Base-by-base conservation (phyloP, 805 yeast genomes). In the Wickerhamiella domercqiae region DNA sequence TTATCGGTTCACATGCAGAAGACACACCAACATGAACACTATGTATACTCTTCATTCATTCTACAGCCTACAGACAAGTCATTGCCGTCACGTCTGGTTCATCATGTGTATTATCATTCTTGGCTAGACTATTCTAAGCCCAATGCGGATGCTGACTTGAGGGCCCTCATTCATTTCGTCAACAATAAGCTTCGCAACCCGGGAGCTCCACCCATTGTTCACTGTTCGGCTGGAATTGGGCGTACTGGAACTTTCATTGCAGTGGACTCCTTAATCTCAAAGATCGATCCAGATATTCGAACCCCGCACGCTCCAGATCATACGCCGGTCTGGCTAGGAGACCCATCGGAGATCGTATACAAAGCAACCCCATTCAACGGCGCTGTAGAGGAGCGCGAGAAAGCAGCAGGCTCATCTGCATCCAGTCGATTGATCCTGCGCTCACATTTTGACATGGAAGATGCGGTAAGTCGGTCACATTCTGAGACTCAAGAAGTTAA, bases 161-260 rank as follows among this genome's bases (percentile, higher is more conserved):
- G 61, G 15, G 79, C 76, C 45, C 59, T 83, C 21, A 59, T 81
- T 20, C 62, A 68, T 39, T 53, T 73, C 18, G 66, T 73, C 21
- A 59, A 61, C 35, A 62, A 64, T 35, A 46, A 63, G 9, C 52
- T 73, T 14, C 55, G 66, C 32, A 45, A 56, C 25, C 47, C 53
- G n/a, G 53, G 61, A 1, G 57, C 67, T 0, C 87, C 90, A 16
- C 66, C 75, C 4, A 53, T 83, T 33, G 80, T 79, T 19, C 97
- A 87, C 57, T 87, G 98, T 53, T 82, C 94, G 5, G 97, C 97
- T 1, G 98, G 98, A 0, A 84, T 94, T 52, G 98, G 98, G 15
- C 64, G 98, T 40, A 83, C 97, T 0, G 98, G 98, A 2, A 80
- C 94, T 1, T 78, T 76, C 52, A 73, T 84, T 43, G 71, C 83